Evolutionary conservation across 2,329 filamentous ascomycete genomes (phyloP).

Genomic region (Ascochyta lentis): DNA sequence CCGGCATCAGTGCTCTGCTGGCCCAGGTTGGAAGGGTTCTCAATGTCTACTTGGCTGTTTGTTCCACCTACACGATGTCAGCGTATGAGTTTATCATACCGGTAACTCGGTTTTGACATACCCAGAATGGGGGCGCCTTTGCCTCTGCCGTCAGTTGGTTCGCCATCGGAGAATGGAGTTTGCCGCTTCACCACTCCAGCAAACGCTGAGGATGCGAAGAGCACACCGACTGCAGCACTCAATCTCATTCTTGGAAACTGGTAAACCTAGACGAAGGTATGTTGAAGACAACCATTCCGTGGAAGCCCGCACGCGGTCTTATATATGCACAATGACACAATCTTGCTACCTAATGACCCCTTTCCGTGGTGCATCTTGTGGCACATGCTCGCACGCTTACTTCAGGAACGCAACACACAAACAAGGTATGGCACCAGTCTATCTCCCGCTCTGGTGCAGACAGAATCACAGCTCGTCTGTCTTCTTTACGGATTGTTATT

Average conservation of each 20-base stretch:
- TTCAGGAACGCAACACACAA: background rate
- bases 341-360: background rate
- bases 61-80: slow-evolving; percentile 62
- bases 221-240: background rate
- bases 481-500: too few relatives aligned
- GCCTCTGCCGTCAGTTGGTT: slow-evolving; percentile 63
- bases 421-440: background rate
- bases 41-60: slow-evolving; percentile 65
- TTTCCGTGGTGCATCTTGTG: background rate
- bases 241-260: background rate
- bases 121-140: slow-evolving; percentile 66
- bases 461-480: background rate
- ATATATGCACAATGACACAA: background rate
- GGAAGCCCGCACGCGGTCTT: background rate
- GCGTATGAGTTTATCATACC: background rate
- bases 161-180: slow-evolving; percentile 57
- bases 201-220: slow-evolving; percentile 24
- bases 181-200: slow-evolving; percentile 34
- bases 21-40: slow-evolving; percentile 70
- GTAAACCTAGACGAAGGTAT: background rate
- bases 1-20: slow-evolving; percentile 68
- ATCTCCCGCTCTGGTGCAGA: background rate
- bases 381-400: background rate
- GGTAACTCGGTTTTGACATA: slow-evolving; percentile 39
- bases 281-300: too few relatives aligned